Evolutionary conservation across 805 yeast genomes (phyloP), one percentile per base, ranked within the genome.

Genomic region (Ogataea saltuana): DNA sequence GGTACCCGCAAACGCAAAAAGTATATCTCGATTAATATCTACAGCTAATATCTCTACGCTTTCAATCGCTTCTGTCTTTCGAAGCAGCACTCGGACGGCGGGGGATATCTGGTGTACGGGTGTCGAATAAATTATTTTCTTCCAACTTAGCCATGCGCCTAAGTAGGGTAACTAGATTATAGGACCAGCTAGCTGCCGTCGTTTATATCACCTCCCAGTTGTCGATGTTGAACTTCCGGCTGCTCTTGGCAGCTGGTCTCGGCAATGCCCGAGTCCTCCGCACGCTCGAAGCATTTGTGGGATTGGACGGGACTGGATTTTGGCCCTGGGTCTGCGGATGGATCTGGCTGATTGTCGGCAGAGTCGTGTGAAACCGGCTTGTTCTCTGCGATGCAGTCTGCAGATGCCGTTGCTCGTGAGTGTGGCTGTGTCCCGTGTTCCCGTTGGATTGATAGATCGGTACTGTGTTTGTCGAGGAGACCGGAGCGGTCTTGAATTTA

Each of bases 151-250:
- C n/a, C 29, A 26, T 8, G 11, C 7, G 32, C 32, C n/a, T 30
- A 19, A n/a, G 22, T 11, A 34, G 34, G 39, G 34, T 28, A 33
- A 20, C 39, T n/a, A n/a, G n/a, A n/a, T n/a, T n/a, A 12, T 10
- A 10, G 9, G 18, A 28, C 31, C 17, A 11, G 17, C 10, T 28
- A 18, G 13, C 16, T 20, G 20, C 9, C 4, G n/a, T n/a, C 11
- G 20, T 6, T 39, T 42, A 56, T 32, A 58, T 44, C 29, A 58
- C 59, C 31, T 58, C 60, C 62, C 62, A 58, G 19, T 56, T 50
- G 17, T 56, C 60, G 9, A 45, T 30, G 11, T 23, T 43, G 30
- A 25, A 26, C 27, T 32, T 33, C 17, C 29, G 21, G 22, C 23
- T 38, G 21, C 25, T 42, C 28, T 20, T 42, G 15, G 35, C 7